Evolutionary conservation across 2,329 filamentous ascomycete genomes (phyloP), one percentile per base, ranked within the genome.

Genomic region (Exophiala aquamarina): DNA sequence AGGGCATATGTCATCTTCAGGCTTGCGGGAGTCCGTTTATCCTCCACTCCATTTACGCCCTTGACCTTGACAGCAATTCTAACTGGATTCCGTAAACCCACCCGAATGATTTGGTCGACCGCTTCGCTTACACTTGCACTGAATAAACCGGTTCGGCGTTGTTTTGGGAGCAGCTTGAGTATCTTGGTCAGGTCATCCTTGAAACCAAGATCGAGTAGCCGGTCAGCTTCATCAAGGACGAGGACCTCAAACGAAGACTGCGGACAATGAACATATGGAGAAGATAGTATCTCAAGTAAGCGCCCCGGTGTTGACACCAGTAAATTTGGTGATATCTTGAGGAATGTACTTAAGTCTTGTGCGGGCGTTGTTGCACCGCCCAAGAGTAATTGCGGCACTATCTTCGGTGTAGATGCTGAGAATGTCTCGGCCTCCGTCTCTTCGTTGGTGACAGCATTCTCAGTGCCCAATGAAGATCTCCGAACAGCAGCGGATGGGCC

Each of bases 91-190:
- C 93, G 80, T 56, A 97, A 72, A 15, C 93, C 93, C 6, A 96
- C 89, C 28, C 91, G 81, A 42, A 98, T 90, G 44, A 98, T 86
- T 64, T 96, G 88, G 54, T 91, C 85, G 1, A 98, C 88, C 2
- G 93, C 93, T 63, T 97, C 93, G 59, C 87, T 93, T n/a, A 98
- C 87, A 61, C 87, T 94, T 10, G 93, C 93, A 62, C 89, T 95
- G 70, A 97, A 98, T 0, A 98, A 73, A 0, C 93, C 93, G 0
- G 93, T 98, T 39, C 93, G 80, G 41, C 93, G 78, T 66, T 98
- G 93, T 64, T 98, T 98, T 0, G 93, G 93, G 4, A 98, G 71
- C 13, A 87, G 80, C 0, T 82, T 81, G 17, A 98, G 72, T 15
- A 60, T 59, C 45, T 83, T 87, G 58, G 93, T 89, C 20, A 98